Conservation (phyloP, 2,329 filamentous ascomycete species). For the Curvularia spicifera region DNA sequence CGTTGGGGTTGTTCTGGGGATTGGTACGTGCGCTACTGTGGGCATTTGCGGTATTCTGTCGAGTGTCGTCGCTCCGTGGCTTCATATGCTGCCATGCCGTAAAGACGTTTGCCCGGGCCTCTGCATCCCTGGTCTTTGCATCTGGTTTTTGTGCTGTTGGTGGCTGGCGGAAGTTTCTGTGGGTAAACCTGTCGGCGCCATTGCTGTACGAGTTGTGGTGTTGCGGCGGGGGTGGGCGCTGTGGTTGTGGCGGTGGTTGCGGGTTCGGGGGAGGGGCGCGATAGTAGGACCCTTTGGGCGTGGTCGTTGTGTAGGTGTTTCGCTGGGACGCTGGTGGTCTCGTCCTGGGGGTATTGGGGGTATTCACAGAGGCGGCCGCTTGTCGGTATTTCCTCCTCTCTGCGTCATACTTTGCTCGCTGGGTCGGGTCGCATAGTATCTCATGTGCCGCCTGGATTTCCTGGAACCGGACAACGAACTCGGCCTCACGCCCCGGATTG, state of each 20-base stretch:
- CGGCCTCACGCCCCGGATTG: conserved; percentile 80
- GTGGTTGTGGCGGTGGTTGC: conserved; percentile 17
- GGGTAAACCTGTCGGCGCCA: conserved; percentile 54
- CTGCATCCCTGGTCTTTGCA: conserved; percentile 45
- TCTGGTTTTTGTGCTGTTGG: conserved; percentile 44
- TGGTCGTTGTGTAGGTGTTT: conserved; percentile 51
- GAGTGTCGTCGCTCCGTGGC: conserved; percentile 39
- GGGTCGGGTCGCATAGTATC: conserved; percentile 67
- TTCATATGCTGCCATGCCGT: conserved; percentile 60
- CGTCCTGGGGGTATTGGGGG: conserved; percentile 49
- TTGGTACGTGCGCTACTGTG: conserved; percentile 14
- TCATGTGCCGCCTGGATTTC: conserved; percentile 87
- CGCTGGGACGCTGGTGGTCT: conserved; percentile 54
- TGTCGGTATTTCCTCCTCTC: conserved; percentile 58
- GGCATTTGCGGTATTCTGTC: conserved; percentile 27
- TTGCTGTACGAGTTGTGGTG: conserved; percentile 42
- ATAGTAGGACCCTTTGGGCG: conserved; percentile 44
- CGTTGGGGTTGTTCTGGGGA: conserved; percentile 42
- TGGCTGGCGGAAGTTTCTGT: conserved; percentile 50
- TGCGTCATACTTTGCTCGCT: conserved; percentile 67
- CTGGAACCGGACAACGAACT: conserved; percentile 83
- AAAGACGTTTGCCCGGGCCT: conserved; percentile 54
- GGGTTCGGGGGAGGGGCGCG: conserved; percentile 39
- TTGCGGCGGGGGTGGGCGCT: conserved; percentile 36
- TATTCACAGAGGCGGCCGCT: conserved; percentile 42